These are phyloP conservation scores for Yamadazyma tumulicola DNA, from an alignment of 805 yeast genomes.

Conservation along the genomic window DNA sequence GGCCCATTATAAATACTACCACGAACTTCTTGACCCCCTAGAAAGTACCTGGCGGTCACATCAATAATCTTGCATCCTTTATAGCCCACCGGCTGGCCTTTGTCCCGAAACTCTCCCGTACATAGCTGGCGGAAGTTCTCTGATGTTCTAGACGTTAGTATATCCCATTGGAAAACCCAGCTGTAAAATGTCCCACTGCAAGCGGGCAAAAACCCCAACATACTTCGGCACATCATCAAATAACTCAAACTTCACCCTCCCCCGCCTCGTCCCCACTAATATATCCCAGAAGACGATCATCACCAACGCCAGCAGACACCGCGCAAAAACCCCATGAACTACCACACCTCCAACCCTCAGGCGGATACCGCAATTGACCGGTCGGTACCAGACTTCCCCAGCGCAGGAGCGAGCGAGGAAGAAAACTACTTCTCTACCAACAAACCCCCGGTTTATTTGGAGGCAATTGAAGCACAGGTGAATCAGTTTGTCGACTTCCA, in stretches of 20 bases:
- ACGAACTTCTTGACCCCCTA: conserved; percentile 66
- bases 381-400: conserved; percentile 68
- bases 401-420: conserved; percentile 71
- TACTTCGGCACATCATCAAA: conserved; percentile 12
- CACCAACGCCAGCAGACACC: conserved; percentile 1
- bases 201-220: conserved; percentile 2
- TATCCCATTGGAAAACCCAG: too few species aligned
- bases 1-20: conserved; percentile 64
- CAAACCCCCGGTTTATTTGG: conserved; percentile 70
- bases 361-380: conserved; percentile 77
- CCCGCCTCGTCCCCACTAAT: conserved; percentile 1
- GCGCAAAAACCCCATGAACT: conserved; percentile 7
- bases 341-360: conserved; percentile 66
- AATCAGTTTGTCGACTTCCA: conserved; percentile 61
- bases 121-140: conserved; percentile 78
- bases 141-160: conserved; percentile 38
- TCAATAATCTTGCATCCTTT: conserved; percentile 86
- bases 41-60: too few species aligned
- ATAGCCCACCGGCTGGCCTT: conserved; percentile 79
- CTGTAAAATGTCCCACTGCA: too few species aligned
- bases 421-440: conserved; percentile 71
- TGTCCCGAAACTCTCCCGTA: conserved; percentile 61
- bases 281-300: conserved; percentile 6
- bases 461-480: conserved; percentile 55
- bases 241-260: conserved; percentile 57